Conservation (phyloP, 2,329 filamentous ascomycete genomes). For the Hypoxylon sp. region DNA sequence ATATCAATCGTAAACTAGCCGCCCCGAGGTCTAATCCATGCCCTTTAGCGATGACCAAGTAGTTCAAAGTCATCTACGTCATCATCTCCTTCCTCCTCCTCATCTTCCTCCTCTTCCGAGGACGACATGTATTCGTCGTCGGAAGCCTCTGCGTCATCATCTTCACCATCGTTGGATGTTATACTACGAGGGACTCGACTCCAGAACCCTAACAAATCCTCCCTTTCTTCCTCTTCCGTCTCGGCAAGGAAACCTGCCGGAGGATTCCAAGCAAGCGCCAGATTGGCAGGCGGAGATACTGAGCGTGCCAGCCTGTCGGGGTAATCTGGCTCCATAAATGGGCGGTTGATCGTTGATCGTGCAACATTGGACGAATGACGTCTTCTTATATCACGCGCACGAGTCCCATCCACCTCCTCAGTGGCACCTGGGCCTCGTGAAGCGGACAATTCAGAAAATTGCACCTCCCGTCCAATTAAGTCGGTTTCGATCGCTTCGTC, state of each 20-base stretch:
- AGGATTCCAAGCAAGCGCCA: slow-evolving; percentile 44
- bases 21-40: slow-evolving; percentile 36
- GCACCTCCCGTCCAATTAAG: slow-evolving; percentile 39
- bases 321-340: slow-evolving; percentile 42
- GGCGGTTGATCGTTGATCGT: slow-evolving; percentile 38
- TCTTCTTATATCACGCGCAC: slow-evolving; percentile 51
- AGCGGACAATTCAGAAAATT: slow-evolving; percentile 40
- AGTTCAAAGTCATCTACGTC: slow-evolving; percentile 62
- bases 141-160: slow-evolving; percentile 51
- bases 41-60: slow-evolving; percentile 53
- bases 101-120: slow-evolving; percentile 61
- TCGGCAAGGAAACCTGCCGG: slow-evolving; percentile 46
- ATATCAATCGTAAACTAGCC: slow-evolving; percentile 44
- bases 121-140: slow-evolving; percentile 51
- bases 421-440: slow-evolving; percentile 31
- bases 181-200: slow-evolving; percentile 61
- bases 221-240: slow-evolving; percentile 62
- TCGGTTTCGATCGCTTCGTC: slow-evolving; percentile 45
- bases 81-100: slow-evolving; percentile 64
- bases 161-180: slow-evolving; percentile 56
- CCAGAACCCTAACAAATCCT: slow-evolving; percentile 73
- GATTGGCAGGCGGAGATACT: slow-evolving; percentile 58
- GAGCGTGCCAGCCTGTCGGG: slow-evolving; percentile 63
- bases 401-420: slow-evolving; percentile 32
- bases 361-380: slow-evolving; percentile 55